Percentiles rank a stretch among this genome's conserved stretches.
Conservation (phyloP, 306 rosid species). For the Lathyrus tuberosus region DNA sequence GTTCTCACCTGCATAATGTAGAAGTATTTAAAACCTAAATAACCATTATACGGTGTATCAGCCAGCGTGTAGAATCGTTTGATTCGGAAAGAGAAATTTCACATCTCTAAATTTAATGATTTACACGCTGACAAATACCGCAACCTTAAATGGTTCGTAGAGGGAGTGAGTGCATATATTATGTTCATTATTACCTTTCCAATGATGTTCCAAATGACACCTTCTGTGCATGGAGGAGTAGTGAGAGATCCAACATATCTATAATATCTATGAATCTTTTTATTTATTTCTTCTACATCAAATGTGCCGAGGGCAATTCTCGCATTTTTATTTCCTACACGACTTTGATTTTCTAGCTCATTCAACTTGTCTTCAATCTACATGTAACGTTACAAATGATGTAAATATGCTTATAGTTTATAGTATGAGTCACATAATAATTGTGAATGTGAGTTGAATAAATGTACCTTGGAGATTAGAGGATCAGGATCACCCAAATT, state of each 20-base stretch:
- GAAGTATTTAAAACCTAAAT: background rate
- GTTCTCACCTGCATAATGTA: slow-evolving; percentile 55
- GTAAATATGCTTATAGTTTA: background rate
- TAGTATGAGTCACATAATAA: background rate
- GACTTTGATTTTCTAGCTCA: slow-evolving; percentile 45
- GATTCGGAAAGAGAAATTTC: background rate
- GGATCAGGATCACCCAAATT: slow-evolving; percentile 61
- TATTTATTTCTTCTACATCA: slow-evolving; percentile 43
- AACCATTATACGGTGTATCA: background rate
- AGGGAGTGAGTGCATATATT: no score
- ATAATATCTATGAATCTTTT: slow-evolving; percentile 52
- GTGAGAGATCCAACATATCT: slow-evolving; percentile 83
- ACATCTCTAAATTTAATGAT: background rate
- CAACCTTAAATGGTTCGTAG: no score
- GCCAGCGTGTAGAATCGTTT: background rate
- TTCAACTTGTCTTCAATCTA: slow-evolving; percentile 59
- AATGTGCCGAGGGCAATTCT: slow-evolving; percentile 51
- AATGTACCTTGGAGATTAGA: slow-evolving; percentile 55
- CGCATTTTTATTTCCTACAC: slow-evolving; percentile 40
- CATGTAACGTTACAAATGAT: background rate
- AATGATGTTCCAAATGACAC: slow-evolving; percentile 68
- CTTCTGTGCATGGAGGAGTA: slow-evolving; percentile 86
- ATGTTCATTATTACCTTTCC: slow-evolving; percentile 56
- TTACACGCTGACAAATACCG: background rate
- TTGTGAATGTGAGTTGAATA: background rate